Percentiles rank a stretch among this genome's conserved stretches.
Evolutionary conservation across 1,284 basidiomycete genomes (phyloP).

Genomic region (Hemileia vastatrix): DNA sequence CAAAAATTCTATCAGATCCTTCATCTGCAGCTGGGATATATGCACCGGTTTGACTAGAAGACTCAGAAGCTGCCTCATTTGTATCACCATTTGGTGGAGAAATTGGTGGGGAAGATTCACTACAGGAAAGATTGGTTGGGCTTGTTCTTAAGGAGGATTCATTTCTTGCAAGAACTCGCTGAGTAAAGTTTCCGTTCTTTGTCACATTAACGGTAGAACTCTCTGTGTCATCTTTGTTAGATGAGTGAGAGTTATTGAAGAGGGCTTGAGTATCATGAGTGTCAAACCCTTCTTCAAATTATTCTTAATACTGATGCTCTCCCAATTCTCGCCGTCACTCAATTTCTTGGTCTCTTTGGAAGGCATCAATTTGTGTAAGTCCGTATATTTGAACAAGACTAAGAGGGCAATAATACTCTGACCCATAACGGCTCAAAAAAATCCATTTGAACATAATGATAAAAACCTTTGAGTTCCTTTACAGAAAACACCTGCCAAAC

Average conservation of each 20-base stretch:
- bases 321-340: slow-evolving; percentile 28
- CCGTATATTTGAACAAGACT: slow-evolving; percentile 88
- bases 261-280: too few relatives aligned
- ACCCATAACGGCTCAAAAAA: slow-evolving; percentile 87
- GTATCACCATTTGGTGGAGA: too few relatives aligned
- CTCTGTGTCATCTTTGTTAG: too few relatives aligned
- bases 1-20: too few relatives aligned
- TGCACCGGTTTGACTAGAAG: too few relatives aligned
- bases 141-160: not conserved
- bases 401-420: slow-evolving; percentile 91
- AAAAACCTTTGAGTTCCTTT: slow-evolving; percentile 61
- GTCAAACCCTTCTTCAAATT: slow-evolving; percentile 52
- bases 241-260: too few relatives aligned
- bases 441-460: slow-evolving; percentile 85
- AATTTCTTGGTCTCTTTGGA: slow-evolving; percentile 64
- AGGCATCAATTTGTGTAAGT: slow-evolving; percentile 89
- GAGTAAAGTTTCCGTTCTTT: slow-evolving; percentile 30
- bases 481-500: slow-evolving; percentile 61
- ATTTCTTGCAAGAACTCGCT: slow-evolving; percentile 26
- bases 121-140: slow-evolving; percentile 1
- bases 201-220: slow-evolving; percentile 42
- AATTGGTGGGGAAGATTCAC: not conserved
- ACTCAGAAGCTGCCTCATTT: too few relatives aligned
- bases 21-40: too few relatives aligned
- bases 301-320: slow-evolving; percentile 35